Evolutionary conservation across 169 alveolate species (phyloP).

Genomic region (Cryptosporidium parvum): DNA sequence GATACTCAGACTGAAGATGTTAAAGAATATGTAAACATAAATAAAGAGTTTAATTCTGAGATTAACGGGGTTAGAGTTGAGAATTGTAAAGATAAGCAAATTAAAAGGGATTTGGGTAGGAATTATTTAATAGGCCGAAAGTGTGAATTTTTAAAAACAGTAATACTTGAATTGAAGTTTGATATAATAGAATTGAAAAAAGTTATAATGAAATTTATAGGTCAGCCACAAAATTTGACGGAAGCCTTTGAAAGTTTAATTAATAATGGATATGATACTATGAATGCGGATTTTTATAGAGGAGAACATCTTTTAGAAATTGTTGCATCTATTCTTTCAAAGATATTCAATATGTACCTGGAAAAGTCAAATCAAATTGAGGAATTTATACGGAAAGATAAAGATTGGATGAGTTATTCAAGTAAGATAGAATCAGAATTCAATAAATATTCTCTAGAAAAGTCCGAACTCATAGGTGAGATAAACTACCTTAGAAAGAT

Average conservation of each 20-base stretch:
- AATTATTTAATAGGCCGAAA: background rate
- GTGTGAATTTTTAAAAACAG: background rate
- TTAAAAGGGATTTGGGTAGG: background rate
- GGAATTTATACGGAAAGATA: background rate
- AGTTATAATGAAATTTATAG: background rate
- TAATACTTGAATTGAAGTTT: constrained; percentile 17
- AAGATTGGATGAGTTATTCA: constrained; percentile 33
- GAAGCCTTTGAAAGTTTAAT: background rate
- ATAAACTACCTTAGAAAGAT: constrained; percentile 9
- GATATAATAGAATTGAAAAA: constrained; percentile 14
- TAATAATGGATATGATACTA: background rate
- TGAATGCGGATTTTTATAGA: background rate
- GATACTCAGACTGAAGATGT: background rate
- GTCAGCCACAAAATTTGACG: constrained; percentile 14
- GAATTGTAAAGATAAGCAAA: background rate
- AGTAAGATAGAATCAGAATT: constrained; percentile 3
- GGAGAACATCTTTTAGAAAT: constrained; percentile 14
- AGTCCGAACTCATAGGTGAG: constrained; percentile 18
- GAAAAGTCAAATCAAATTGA: background rate
- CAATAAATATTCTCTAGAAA: background rate
- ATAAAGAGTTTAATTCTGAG: background rate
- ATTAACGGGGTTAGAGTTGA: background rate
- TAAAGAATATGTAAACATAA: background rate
- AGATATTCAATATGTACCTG: constrained; percentile 2
- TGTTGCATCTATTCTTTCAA: background rate